Evolutionary conservation across 441 rosid species (phyloP).

Genomic region (Adansonia gregorii): DNA sequence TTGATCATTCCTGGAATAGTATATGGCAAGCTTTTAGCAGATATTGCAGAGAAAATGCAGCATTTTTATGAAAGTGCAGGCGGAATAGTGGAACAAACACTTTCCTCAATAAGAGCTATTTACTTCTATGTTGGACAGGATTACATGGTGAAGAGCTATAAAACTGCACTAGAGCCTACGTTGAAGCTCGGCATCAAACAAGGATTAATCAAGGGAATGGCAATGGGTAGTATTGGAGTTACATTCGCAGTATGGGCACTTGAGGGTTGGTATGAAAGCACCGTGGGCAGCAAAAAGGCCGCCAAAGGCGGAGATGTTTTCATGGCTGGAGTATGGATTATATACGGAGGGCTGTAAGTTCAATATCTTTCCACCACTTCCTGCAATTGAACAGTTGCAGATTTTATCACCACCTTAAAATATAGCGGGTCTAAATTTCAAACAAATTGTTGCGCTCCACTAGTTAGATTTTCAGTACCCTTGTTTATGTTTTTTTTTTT

Average conservation of each 20-base stretch:
- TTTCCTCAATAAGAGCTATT: constrained; percentile 90
- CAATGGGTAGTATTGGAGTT: constrained; percentile 73
- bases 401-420: too few species aligned
- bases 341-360: constrained; percentile 93
- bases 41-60: constrained; percentile 67
- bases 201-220: constrained; percentile 97
- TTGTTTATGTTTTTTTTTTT: too few species aligned
- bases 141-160: constrained; percentile 76
- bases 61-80: constrained; percentile 92
- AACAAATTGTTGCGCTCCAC: background rate
- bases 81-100: constrained; percentile 89
- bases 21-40: constrained; percentile 83
- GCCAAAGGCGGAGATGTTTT: constrained; percentile 93
- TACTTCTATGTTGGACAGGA: constrained; percentile 92
- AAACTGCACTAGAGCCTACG: constrained; percentile 85
- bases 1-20: constrained; percentile 85
- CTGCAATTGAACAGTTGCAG: too few species aligned
- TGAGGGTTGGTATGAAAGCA: constrained; percentile 92
- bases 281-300: constrained; percentile 75
- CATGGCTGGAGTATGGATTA: constrained; percentile 89
- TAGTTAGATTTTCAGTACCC: background rate
- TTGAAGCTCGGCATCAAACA: constrained; percentile 92
- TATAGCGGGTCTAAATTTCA: too few species aligned
- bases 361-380: constrained; percentile 21
- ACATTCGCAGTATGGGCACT: constrained; percentile 97